These are phyloP conservation scores for Penicillium simplicissimum DNA, from an alignment of 495 filamentous ascomycete genomes.

Conservation along the genomic window DNA sequence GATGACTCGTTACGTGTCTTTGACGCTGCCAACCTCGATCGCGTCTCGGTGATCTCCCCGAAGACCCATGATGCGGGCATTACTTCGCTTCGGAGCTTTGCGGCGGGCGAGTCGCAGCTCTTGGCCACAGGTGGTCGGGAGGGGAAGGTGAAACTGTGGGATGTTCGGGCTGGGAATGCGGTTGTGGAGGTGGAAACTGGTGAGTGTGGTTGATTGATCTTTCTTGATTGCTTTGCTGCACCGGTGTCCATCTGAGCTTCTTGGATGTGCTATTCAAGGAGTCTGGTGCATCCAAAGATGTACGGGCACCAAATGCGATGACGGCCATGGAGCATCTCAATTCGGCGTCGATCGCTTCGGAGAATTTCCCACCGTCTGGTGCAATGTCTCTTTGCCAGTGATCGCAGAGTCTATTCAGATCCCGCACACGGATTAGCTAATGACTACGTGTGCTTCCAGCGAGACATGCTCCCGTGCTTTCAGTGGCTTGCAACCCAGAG, in stretches of 20 bases:
- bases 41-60: conserved; percentile 33
- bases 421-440: conserved; percentile 10
- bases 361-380: conserved; percentile 11
- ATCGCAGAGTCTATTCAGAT: not conserved
- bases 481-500: conserved; percentile 61
- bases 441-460: conserved; percentile 27
- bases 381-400: conserved; percentile 5
- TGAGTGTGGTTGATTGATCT: conserved; percentile 27
- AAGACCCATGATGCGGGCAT: conserved; percentile 45
- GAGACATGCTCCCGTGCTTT: conserved; percentile 58
- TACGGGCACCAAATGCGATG: not conserved
- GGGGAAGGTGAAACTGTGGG: conserved; percentile 49
- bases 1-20: conserved; percentile 56
- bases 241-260: conserved; percentile 3
- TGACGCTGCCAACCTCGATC: conserved; percentile 41
- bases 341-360: conserved; percentile 13
- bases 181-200: conserved; percentile 43
- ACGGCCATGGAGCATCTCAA: conserved; percentile 5
- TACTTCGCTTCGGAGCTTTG: conserved; percentile 44
- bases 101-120: conserved; percentile 31
- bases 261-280: not conserved
- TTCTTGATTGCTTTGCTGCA: conserved; percentile 10
- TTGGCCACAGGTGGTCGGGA: conserved; percentile 51
- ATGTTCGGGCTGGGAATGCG: conserved; percentile 40
- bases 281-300: not conserved